Percentiles rank a stretch among this genome's conserved stretches.
phyloP scores from a whole-genome alignment of 2,329 filamentous ascomycete genomes.

The Trichoderma sp. region DNA sequence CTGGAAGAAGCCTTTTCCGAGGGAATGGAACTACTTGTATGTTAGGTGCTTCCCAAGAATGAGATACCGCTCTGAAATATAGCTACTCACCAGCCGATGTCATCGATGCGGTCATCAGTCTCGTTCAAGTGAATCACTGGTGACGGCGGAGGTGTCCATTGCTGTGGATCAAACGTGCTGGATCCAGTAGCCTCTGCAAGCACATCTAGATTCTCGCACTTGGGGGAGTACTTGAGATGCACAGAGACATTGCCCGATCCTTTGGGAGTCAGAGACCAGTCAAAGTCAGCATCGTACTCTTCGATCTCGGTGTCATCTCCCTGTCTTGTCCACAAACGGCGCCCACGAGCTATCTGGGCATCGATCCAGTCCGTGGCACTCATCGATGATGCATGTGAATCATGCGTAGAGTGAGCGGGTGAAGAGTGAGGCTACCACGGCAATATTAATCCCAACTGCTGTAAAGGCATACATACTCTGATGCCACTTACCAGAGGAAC shows the following conservation, averaged over 20 bases:
- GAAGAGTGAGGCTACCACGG: slow-evolving; percentile 11
- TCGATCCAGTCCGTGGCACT: slow-evolving; percentile 31
- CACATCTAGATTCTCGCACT: slow-evolving; percentile 27
- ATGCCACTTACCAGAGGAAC: slow-evolving; percentile 36
- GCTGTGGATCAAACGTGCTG: neutral
- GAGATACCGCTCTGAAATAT: neutral
- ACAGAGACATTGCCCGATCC: slow-evolving; percentile 10
- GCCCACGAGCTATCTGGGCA: slow-evolving; percentile 28
- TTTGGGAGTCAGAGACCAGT: neutral
- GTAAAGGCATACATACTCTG: neutral
- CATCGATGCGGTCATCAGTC: neutral
- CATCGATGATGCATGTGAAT: slow-evolving; percentile 21
- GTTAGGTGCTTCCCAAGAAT: neutral
- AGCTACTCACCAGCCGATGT: neutral
- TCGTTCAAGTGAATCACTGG: neutral
- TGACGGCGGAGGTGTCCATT: slow-evolving; percentile 26
- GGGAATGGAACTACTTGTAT: neutral
- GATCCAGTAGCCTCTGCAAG: neutral
- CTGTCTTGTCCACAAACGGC: slow-evolving; percentile 17
- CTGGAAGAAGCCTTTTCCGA: neutral
- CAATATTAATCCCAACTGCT: neutral
- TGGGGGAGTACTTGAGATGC: slow-evolving; percentile 28
- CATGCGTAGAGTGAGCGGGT: slow-evolving; percentile 9
- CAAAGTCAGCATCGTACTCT: slow-evolving; percentile 20
- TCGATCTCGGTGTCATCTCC: slow-evolving; percentile 8